Percentiles rank a stretch among this genome's conserved stretches.
Conservation (phyloP, 2,329 filamentous ascomycete species). For the Venturia pyrina region DNA sequence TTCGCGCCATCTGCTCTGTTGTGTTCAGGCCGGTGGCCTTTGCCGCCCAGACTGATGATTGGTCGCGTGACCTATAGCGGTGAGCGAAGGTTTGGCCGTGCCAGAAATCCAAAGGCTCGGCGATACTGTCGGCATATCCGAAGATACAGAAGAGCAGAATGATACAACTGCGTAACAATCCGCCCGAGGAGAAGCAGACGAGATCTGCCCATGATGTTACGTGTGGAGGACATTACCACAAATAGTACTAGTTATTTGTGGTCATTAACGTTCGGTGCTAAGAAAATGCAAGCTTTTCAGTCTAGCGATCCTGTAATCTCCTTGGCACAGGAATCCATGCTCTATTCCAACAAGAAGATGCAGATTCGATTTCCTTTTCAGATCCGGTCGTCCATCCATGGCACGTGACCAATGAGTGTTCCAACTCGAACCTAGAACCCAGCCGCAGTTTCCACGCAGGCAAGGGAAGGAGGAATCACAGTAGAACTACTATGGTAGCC, state of each 20-base stretch:
- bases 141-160: background rate
- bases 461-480: background rate
- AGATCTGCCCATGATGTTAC: background rate
- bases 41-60: background rate
- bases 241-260: too few species aligned
- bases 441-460: background rate
- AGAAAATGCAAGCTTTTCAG: background rate
- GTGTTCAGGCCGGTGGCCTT: too few species aligned
- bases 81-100: background rate
- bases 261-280: too few species aligned
- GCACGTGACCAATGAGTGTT: background rate
- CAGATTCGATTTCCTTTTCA: background rate
- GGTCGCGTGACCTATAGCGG: background rate
- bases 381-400: background rate
- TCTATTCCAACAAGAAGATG: background rate
- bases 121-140: too few species aligned
- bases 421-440: background rate
- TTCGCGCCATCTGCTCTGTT: background rate
- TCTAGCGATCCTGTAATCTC: background rate
- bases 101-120: background rate
- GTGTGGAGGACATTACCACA: too few species aligned
- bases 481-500: too few species aligned
- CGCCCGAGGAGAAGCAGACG: background rate
- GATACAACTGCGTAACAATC: background rate
- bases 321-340: background rate